These are phyloP conservation scores for Apodospora peruviana DNA, from an alignment of 495 filamentous ascomycete species.

Conservation along the genomic window DNA sequence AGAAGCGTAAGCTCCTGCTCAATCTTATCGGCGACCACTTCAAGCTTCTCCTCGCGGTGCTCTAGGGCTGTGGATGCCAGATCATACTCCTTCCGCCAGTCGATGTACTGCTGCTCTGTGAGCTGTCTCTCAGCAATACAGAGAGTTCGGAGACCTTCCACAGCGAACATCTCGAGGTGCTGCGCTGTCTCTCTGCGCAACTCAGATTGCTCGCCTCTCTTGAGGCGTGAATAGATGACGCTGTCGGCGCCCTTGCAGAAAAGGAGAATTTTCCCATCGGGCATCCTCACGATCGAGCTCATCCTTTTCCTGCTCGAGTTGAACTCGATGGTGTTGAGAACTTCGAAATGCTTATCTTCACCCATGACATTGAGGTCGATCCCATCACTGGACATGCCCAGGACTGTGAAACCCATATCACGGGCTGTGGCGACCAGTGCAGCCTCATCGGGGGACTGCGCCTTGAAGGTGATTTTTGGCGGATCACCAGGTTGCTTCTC, in stretches of 20 bases:
- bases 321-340: constrained; percentile 95
- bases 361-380: constrained; percentile 85
- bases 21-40: constrained; percentile 81
- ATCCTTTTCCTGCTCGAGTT: constrained; percentile 96
- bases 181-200: constrained; percentile 79
- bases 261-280: constrained; percentile 82
- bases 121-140: constrained; percentile 88
- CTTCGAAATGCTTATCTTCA: constrained; percentile 72
- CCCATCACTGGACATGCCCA: constrained; percentile 71
- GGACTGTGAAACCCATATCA: constrained; percentile 93
- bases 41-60: constrained; percentile 89
- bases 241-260: constrained; percentile 99
- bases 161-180: constrained; percentile 92
- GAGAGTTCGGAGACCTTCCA: constrained; percentile 90
- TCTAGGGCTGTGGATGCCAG: constrained; percentile 77
- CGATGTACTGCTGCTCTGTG: constrained; percentile 76
- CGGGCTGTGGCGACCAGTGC: constrained; percentile 90
- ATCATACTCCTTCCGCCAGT: constrained; percentile 84
- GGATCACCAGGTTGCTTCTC: constrained; percentile 84
- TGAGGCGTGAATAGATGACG: constrained; percentile 91
- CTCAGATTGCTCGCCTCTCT: constrained; percentile 76
- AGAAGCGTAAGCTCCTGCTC: constrained; percentile 85
- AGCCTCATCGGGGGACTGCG: constrained; percentile 95
- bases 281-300: constrained; percentile 97
- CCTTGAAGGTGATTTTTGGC: constrained; percentile 89